These are phyloP conservation scores for Botryotinia narcissicola DNA, from an alignment of 2,329 filamentous ascomycete species.

Conservation along the genomic window DNA sequence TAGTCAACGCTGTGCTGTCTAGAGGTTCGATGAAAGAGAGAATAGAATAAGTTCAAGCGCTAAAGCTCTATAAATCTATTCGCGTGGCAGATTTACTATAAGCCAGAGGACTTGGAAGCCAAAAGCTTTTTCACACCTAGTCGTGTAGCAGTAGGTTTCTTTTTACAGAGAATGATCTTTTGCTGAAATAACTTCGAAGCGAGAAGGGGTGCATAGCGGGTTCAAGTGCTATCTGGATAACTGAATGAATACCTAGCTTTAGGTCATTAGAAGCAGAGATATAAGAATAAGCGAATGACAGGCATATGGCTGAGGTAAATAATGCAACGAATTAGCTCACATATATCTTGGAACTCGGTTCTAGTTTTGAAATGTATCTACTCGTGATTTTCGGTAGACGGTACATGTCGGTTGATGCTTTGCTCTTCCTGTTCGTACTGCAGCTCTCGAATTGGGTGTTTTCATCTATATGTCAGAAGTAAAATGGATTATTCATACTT, in stretches of 20 bases:
- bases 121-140: neutral
- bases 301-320: neutral
- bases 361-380: neutral
- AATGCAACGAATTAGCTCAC: neutral
- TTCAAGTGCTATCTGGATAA: neutral
- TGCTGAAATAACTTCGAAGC: neutral
- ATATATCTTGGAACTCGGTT: neutral
- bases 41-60: neutral
- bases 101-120: neutral
- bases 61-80: too few relatives aligned
- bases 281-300: neutral
- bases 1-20: accelerated
- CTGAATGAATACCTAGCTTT: neutral
- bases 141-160: neutral
- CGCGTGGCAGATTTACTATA: too few relatives aligned
- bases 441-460: neutral
- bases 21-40: neutral
- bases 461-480: neutral
- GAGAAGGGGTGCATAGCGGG: neutral
- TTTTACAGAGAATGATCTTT: neutral
- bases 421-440: neutral
- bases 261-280: neutral
- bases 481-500: neutral
- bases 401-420: neutral
- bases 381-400: neutral